A percentile compares a stretch with the other conserved stretches of the same genome.
These are phyloP conservation scores for Hericium alpestre DNA, from an alignment of 768 basidiomycete genomes.

Conservation along the genomic window DNA sequence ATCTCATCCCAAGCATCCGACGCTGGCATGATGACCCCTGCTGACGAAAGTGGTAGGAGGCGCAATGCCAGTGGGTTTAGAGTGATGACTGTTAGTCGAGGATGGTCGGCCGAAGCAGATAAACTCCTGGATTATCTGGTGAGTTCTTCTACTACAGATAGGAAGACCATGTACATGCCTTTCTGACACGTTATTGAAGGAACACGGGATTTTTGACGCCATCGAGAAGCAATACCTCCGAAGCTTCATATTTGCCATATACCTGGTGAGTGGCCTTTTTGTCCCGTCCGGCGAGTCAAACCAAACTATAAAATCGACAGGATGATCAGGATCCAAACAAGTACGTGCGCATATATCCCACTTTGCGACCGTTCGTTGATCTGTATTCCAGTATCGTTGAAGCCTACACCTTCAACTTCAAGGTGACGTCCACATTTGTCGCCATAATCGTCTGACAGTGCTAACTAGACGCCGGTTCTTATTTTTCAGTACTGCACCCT, in stretches of 20 bases:
- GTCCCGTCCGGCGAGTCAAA: neutral
- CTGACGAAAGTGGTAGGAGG: conserved; percentile 15
- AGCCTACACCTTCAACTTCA: conserved; percentile 82
- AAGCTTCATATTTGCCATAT: conserved; percentile 79
- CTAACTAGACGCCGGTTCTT: neutral
- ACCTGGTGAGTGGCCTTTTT: conserved; percentile 44
- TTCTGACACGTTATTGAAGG: conserved; percentile 30
- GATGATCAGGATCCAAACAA: conserved; percentile 81
- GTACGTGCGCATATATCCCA: conserved; percentile 33
- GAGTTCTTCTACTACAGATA: conserved; percentile 1
- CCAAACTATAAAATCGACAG: conserved; percentile 27
- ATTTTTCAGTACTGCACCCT: conserved; percentile 52
- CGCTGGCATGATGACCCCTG: conserved; percentile 29
- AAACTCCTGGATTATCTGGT: conserved; percentile 74
- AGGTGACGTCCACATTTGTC: conserved; percentile 15
- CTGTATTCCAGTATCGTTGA: conserved; percentile 56
- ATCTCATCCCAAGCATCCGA: conserved; percentile 22
- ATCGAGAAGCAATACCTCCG: conserved; percentile 75
- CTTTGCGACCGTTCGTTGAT: neutral
- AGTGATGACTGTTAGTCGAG: conserved; percentile 64
- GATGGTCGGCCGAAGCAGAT: conserved; percentile 77
- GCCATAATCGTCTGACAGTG: neutral
- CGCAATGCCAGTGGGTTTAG: conserved; percentile 53
- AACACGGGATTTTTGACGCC: conserved; percentile 80
- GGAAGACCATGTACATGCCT: neutral